These are phyloP conservation scores for Calycina herbarum DNA, from an alignment of 2,329 filamentous ascomycete genomes.

Conservation along the genomic window DNA sequence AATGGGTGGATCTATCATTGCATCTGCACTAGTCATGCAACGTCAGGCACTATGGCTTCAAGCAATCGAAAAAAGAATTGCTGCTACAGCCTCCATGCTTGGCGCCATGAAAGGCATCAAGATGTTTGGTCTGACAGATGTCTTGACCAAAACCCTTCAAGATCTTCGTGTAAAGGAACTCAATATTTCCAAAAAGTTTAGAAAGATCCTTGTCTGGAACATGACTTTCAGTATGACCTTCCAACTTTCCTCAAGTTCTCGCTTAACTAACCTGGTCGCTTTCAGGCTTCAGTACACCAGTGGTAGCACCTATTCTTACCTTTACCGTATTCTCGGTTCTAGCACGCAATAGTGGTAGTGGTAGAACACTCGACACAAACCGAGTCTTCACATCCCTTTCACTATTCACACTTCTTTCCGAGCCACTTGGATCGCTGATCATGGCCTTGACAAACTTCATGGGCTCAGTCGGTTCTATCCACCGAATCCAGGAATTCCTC, in stretches of 20 bases:
- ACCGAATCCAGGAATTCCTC: slow-evolving; percentile 40
- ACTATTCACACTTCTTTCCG: slow-evolving; percentile 41
- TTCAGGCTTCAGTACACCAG: slow-evolving; percentile 10
- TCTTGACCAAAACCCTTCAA: slow-evolving; percentile 37
- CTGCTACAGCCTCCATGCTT: slow-evolving; percentile 29
- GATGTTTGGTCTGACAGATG: slow-evolving; percentile 34
- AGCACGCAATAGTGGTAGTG: slow-evolving; percentile 29
- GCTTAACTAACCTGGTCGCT: background rate
- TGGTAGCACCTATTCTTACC: slow-evolving; percentile 24
- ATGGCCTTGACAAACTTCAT: slow-evolving; percentile 40
- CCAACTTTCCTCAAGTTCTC: background rate
- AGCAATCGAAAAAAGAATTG: slow-evolving; percentile 33
- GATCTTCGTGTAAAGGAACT: slow-evolving; percentile 32
- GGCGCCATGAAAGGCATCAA: slow-evolving; percentile 34
- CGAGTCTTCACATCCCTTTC: slow-evolving; percentile 43
- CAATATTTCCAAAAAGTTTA: slow-evolving; percentile 10
- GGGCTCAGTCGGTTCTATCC: slow-evolving; percentile 40
- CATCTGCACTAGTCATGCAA: slow-evolving; percentile 6
- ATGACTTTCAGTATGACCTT: background rate
- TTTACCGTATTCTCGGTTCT: slow-evolving; percentile 27
- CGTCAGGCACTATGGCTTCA: slow-evolving; percentile 27
- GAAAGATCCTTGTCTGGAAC: slow-evolving; percentile 7
- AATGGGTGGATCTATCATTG: slow-evolving; percentile 29
- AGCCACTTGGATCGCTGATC: slow-evolving; percentile 43
- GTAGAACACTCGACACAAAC: slow-evolving; percentile 24